Percentiles rank a stretch among this genome's conserved stretches.
Conservation (phyloP, 805 yeast genomes). For the Diddensiella caesifluorescens region DNA sequence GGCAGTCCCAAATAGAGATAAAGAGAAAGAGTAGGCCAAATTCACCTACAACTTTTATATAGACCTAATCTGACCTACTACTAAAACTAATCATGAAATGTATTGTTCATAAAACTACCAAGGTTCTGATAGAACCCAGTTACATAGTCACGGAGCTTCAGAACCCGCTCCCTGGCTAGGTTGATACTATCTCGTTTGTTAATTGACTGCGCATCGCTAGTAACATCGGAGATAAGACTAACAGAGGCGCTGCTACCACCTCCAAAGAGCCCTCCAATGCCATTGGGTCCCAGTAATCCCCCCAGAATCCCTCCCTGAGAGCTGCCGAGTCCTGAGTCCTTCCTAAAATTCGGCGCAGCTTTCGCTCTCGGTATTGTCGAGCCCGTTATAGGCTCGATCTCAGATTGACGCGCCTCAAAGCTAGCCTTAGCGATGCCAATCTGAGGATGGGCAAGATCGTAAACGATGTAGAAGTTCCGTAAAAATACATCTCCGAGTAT, state of each 20-base stretch:
- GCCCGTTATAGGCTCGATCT: conserved; percentile 13
- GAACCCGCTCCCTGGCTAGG: background rate
- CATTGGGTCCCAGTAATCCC: background rate
- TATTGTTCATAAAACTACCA: background rate
- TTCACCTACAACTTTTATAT: too few relatives aligned
- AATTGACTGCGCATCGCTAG: too few relatives aligned
- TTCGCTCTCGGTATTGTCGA: conserved; percentile 8
- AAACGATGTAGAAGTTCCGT: conserved; percentile 21
- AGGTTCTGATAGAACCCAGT: background rate
- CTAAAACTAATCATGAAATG: too few relatives aligned
- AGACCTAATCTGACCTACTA: too few relatives aligned
- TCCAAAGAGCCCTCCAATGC: background rate
- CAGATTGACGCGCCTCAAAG: conserved; percentile 3
- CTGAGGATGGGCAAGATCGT: conserved; percentile 16
- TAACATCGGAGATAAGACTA: background rate
- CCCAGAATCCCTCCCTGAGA: background rate
- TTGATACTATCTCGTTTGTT: background rate
- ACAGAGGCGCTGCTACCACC: background rate
- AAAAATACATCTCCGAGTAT: conserved; percentile 20
- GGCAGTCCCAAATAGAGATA: too few relatives aligned
- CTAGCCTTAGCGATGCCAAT: conserved; percentile 19
- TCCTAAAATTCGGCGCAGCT: conserved; percentile 10
- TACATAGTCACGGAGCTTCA: too few relatives aligned
- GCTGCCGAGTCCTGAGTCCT: too few relatives aligned
- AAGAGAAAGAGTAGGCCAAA: too few relatives aligned